Base-by-base conservation (phyloP, 2,329 filamentous ascomycete genomes). In the Colletotrichum coccodes region DNA sequence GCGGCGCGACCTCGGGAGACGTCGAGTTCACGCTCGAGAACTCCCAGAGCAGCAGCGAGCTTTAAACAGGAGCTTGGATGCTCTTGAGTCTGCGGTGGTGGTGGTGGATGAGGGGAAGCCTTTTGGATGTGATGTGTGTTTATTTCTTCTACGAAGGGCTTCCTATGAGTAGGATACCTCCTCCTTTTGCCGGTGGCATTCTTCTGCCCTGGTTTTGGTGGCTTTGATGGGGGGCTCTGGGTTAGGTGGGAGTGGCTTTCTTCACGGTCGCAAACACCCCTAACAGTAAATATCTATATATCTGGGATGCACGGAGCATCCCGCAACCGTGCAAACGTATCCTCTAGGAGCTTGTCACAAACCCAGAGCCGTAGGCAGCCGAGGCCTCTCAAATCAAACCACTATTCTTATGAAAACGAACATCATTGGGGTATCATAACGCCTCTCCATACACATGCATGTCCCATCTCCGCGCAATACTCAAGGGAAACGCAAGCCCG, bases 1-100 rank as follows among this genome's bases (percentile, higher is more conserved):
- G 85, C 16, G 85, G 84, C 6, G 85, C 83, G 34, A 83, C 79
- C 47, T 79, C 70, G 21, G 84, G 85, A 38, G 78, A 86, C 71
- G 80, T 86, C 7, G 76, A 74, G 60, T 85, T 87, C 68, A 68
- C 52, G 16, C 58, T 70, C 9, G 64, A 68, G 21, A 47, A 34
- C 50, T 36, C 64, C 36, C 53, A 60, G n/a, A 47, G 47, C 3
- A 49, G 40, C 16, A 21, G n/a, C 34, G 66, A 69, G 34, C 56
- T 69, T 4, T 63, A 12, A 57, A 21, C 46, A 18, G 40, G 21
- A 4, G 18, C 12, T 16, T 30, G 18, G 11, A 8, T 12, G 8
- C 14, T 16, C 16, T 34, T 14, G 3, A 18, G 16, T 18, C 26
- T 46, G 21, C 23, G 42, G 34, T 16, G 40, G 6, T 44, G 61